phyloP scores from a whole-genome alignment of 1,284 basidiomycete species.

The Malassezia dermatis region DNA sequence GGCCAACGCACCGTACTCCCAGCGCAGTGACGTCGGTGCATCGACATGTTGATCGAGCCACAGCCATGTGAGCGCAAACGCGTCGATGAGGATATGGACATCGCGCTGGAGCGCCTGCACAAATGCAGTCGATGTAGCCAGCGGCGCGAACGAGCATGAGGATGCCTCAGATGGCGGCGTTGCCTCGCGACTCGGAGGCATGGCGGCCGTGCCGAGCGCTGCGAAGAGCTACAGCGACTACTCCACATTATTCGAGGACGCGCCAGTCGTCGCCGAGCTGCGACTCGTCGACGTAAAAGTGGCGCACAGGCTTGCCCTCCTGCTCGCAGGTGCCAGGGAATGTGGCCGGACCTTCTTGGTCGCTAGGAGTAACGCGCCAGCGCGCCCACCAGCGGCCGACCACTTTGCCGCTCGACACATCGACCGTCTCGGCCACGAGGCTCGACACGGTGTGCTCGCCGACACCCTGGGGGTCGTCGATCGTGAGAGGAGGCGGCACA shows the following conservation, averaged over 20 bases:
- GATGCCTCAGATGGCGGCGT: neutral
- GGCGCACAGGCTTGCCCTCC: constrained; percentile 50
- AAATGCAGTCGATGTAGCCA: constrained; percentile 10
- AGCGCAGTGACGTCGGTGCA: constrained; percentile 3
- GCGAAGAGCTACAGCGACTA: neutral
- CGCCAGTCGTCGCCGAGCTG: constrained; percentile 52
- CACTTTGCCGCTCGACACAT: constrained; percentile 54
- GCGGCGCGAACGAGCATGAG: neutral
- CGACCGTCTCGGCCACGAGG: constrained; percentile 34
- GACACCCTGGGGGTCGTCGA: neutral
- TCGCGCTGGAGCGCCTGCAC: constrained; percentile 10
- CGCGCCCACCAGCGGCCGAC: constrained; percentile 66
- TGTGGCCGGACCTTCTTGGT: constrained; percentile 54
- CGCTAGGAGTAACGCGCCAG: constrained; percentile 57
- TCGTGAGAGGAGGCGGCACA: constrained; percentile 15
- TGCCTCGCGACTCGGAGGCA: neutral
- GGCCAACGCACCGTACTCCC: constrained; percentile 14
- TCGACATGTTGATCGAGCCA: constrained; percentile 11
- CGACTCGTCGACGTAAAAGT: constrained; percentile 77
- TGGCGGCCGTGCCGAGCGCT: neutral
- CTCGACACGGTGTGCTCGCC: constrained; percentile 17
- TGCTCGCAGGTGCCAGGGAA: constrained; percentile 19
- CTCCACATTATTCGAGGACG: constrained; percentile 23
- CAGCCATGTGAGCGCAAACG: constrained; percentile 17
- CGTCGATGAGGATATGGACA: constrained; percentile 11